phyloP scores from a whole-genome alignment of 2,329 filamentous ascomycete genomes.

The Diaporthe sp. region DNA sequence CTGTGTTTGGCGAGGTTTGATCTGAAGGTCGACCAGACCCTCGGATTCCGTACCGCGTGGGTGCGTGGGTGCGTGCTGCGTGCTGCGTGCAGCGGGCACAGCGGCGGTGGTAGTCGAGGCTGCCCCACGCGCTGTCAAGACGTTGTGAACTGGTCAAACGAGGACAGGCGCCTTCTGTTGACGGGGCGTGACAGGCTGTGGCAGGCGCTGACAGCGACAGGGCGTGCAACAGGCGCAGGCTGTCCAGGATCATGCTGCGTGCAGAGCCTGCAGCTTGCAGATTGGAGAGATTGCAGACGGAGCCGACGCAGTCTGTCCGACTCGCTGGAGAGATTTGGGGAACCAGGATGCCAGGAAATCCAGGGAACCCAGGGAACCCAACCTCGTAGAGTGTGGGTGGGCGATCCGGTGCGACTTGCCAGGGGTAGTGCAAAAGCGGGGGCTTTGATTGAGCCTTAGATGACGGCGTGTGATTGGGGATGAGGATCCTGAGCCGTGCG shows the following conservation, averaged over 20 bases:
- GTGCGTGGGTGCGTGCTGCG: constrained; percentile 5
- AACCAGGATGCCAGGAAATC: neutral
- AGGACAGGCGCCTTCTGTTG: constrained; percentile 16
- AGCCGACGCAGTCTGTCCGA: constrained; percentile 29
- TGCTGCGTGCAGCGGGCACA: constrained; percentile 10
- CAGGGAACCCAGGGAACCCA: constrained; percentile 17
- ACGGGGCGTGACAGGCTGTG: constrained; percentile 21
- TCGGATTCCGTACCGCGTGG: constrained; percentile 26
- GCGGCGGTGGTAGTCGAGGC: constrained; percentile 13
- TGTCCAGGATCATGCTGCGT: constrained; percentile 14
- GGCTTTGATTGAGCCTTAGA: constrained; percentile 9
- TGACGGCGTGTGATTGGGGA: constrained; percentile 33
- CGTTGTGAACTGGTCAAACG: constrained; percentile 23
- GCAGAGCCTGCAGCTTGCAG: constrained; percentile 28
- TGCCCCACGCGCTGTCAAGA: constrained; percentile 29
- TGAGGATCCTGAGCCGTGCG: constrained; percentile 28
- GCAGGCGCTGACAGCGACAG: constrained; percentile 29
- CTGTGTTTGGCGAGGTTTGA: constrained; percentile 26
- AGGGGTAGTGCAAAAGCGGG: constrained; percentile 30
- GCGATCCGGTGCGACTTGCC: constrained; percentile 34
- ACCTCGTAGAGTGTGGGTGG: constrained; percentile 27
- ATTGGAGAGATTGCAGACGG: constrained; percentile 34
- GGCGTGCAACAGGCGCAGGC: constrained; percentile 29
- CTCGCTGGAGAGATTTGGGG: constrained; percentile 25
- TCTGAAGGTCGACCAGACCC: constrained; percentile 28